Evolutionary conservation across 129 eudicot genomes (phyloP), one percentile per base, ranked within the genome.

Genomic region (Ambrosia trifida): DNA sequence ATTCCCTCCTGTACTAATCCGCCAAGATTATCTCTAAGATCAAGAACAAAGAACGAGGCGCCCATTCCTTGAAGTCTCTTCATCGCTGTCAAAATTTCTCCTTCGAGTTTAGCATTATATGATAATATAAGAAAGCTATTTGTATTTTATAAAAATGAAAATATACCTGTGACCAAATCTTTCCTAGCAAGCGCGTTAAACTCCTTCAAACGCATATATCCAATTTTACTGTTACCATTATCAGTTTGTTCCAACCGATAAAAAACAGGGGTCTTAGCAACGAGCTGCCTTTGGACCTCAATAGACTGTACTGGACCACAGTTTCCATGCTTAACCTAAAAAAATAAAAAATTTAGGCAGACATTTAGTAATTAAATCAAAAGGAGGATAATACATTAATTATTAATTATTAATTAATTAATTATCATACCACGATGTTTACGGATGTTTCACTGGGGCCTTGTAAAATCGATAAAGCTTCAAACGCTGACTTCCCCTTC

Each of bases 1-100:
- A 95, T 84, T 38, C 99, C 97, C 86, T 90, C 96, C 87, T 95
- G 96, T 49, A 95, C 97, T 41, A 90, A 83, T 76, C 99, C 99
- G 64, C 99, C 99, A 72, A 81, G 92, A 63, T 90, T 90, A 74
- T 95, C 94, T 84, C 97, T 87, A 70, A 90, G 96, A 81, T 94
- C 99, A 68, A 95, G 96, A 82, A 95, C 76, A 41, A 85, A 86
- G 76, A 64, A 67, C 31, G 96, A 82, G 58, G 96, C 97, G 44
- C 99, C 94, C 89, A 83, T 84, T 59, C 72, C 91, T 74, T 95
- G 83, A 52, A 95, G 99, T 78, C 97, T 86, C 87, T 84, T 83
- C 81, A 95, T 87, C 82, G 99, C 97, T 95, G 90, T 83, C 78
- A 32, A 18, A 56, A 59, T 30, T 11, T 68, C 28, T 50, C 30